These are phyloP conservation scores for Delonix regia DNA, from an alignment of 306 rosid species.

Conservation along the genomic window DNA sequence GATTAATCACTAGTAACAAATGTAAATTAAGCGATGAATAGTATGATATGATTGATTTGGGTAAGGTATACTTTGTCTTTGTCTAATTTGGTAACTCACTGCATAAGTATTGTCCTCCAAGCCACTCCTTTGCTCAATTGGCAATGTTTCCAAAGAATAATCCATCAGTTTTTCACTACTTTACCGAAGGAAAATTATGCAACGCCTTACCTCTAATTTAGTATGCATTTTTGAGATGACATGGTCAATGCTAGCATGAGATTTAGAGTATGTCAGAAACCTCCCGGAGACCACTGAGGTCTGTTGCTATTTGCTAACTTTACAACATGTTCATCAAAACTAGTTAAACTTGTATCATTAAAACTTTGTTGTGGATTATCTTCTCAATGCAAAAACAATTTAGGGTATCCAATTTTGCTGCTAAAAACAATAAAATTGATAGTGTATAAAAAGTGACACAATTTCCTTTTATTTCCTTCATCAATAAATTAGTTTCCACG, in stretches of 20 bases:
- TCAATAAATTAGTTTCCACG: not conserved
- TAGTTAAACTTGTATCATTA: not conserved
- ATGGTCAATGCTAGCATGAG: not conserved
- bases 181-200: not conserved
- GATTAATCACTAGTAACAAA: not conserved
- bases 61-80: not conserved
- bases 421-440: not conserved
- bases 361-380: not conserved
- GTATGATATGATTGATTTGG: not conserved
- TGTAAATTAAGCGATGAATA: not conserved
- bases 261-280: not conserved
- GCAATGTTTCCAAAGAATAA: conserved; percentile 1
- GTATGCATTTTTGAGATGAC: not conserved
- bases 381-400: not conserved
- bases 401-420: not conserved
- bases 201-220: not conserved
- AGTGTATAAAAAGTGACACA: not conserved
- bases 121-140: not conserved
- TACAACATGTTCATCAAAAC: not conserved
- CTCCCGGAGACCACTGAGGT: conserved; percentile 11
- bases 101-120: not conserved
- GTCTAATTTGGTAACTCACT: not conserved
- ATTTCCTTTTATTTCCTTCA: not conserved
- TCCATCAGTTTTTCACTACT: conserved; percentile 1
- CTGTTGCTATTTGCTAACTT: conserved; percentile 4